Evolutionary conservation across 177 flowering plant genomes (phyloP), one percentile per base, ranked within the genome.

Genomic region (Tripterygium wilfordii): DNA sequence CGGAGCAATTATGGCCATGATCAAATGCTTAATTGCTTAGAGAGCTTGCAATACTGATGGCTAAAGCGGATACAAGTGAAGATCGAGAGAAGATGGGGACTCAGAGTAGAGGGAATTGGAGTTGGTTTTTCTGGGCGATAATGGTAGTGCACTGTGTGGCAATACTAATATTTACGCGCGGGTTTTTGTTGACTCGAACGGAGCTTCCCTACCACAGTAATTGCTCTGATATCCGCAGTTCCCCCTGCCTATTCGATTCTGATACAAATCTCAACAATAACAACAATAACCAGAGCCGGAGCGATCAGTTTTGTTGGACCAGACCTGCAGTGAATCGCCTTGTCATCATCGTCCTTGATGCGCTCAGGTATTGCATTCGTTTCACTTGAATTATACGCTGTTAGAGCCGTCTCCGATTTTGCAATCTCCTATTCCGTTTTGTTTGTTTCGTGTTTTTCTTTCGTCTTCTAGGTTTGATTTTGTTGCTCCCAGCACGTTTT

Each of bases 161-260:
- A 42, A 72, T 89, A 27, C 48, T 85, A 2, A 30, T 94, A 18
- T 94, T 89, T 64, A 81, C 85, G 1, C 48, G 80, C 44, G 99
- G 99, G 0, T 94, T 94, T 51, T 87, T 89, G 17, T 83, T 94
- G 36, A 86, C 99, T n/a, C 81, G 99, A 42, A 84, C 95, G 0
- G 97, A 94, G 65, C 96, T 94, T 33, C 81, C 97, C 1, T 60
- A 58, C 45, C 65, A 57, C 67, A 94, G 96, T 63, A 42, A 63
- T 3, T 87, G 90, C 63, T 72, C 91, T 10, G 96, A 94, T 39
- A 45, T 70, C 41, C 85, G 97, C 52, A 22, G 44, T 5, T 25
- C 48, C 36, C 35, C 60, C 30, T 45, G 53, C 24, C 21, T 49
- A 0, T 42, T 53, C 3, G 2, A 18, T 15, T 4, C 5, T 16